Base-by-base conservation (phyloP, 2,329 filamentous ascomycete genomes). In the Xylariaceae sp. region DNA sequence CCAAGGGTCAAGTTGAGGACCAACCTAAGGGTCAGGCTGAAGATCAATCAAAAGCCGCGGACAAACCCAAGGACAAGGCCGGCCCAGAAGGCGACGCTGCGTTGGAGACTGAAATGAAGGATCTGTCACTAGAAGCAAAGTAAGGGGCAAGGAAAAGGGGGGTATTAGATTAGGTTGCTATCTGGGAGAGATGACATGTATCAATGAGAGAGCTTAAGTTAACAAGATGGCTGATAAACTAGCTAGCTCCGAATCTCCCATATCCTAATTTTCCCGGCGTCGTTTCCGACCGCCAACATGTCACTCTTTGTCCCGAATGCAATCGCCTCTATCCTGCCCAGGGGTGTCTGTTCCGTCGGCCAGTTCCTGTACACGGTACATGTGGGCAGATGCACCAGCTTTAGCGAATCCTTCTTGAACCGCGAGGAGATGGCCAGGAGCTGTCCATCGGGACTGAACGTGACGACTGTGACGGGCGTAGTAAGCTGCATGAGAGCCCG, bases 281-380 rank as follows among this genome's bases (percentile, higher is more conserved):
- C 93, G 70, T 96, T 97, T 15, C 87, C 93, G 55, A 97, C 89
- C 9, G 90, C 90, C 65, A 99, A 73, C 68, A 92, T 73, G 68
- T 88, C 82, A 62, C 85, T 88, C 62, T 81, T 79, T 4, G 77
- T 79, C 17, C 82, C 82, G 71, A 90, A 88, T 2, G 89, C 87
- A 61, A 92, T 83, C 0, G 85, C 80, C 1, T 90, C 89, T 65
- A 97, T 86, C 60, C 91, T 82, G 0, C 94, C 94, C 62, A 99
- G 75, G 0, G 92, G 92, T 58, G 94, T 99, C 72, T 89, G 87
- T 64, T 86, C 84, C 56, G 93, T 99, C 23, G 94, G 94, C 94
- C 94, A 99, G 75, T 99, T 99, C 69, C 88, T 86, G 80, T 94
- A 99, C 17, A 97, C 90, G 1, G 92, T 96, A 74, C 92, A 96